These are phyloP conservation scores for Macrolepiota albuminosa DNA, from an alignment of 768 basidiomycete genomes.

Conservation along the genomic window DNA sequence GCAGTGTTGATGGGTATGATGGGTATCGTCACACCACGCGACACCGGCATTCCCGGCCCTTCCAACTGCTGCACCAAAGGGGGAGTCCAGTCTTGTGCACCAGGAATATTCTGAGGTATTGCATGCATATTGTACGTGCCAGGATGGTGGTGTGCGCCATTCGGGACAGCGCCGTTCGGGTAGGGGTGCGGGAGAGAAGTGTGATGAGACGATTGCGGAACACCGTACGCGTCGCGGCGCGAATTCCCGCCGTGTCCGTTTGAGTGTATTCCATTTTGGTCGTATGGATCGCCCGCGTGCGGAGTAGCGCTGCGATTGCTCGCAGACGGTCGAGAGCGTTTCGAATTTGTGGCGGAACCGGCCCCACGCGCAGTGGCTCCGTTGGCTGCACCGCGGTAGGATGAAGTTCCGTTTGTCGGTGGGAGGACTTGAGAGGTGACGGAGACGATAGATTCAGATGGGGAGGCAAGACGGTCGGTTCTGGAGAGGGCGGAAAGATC, in stretches of 20 bases:
- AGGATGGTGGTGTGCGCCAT: slow-evolving; percentile 30
- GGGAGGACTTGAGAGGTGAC: slow-evolving; percentile 59
- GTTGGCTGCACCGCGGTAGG: slow-evolving; percentile 24
- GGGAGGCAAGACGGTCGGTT: slow-evolving; percentile 61
- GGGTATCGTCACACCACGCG: slow-evolving; percentile 32
- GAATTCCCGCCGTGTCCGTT: slow-evolving; percentile 14
- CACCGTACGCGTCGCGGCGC: slow-evolving; percentile 39
- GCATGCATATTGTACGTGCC: slow-evolving; percentile 38
- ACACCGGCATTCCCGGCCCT: slow-evolving; percentile 76
- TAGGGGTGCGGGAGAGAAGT: slow-evolving; percentile 51
- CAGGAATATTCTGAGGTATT: slow-evolving; percentile 24
- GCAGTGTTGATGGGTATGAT: slow-evolving; percentile 23
- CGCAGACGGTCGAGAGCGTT: slow-evolving; percentile 39
- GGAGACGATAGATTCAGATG: slow-evolving; percentile 70
- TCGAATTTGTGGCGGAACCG: slow-evolving; percentile 19
- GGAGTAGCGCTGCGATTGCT: slow-evolving; percentile 37
- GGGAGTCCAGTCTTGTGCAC: slow-evolving; percentile 45
- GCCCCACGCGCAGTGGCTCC: slow-evolving; percentile 11
- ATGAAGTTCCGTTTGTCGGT: slow-evolving; percentile 27
- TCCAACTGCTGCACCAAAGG: slow-evolving; percentile 56
- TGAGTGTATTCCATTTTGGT: slow-evolving; percentile 24
- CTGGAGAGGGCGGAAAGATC: slow-evolving; percentile 27
- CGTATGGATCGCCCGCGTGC: slow-evolving; percentile 31
- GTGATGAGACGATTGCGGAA: slow-evolving; percentile 49
- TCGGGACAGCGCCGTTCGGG: slow-evolving; percentile 22